Evolutionary conservation across 1,139 yeast genomes (phyloP).

Genomic region (Suhomyces taliae): DNA sequence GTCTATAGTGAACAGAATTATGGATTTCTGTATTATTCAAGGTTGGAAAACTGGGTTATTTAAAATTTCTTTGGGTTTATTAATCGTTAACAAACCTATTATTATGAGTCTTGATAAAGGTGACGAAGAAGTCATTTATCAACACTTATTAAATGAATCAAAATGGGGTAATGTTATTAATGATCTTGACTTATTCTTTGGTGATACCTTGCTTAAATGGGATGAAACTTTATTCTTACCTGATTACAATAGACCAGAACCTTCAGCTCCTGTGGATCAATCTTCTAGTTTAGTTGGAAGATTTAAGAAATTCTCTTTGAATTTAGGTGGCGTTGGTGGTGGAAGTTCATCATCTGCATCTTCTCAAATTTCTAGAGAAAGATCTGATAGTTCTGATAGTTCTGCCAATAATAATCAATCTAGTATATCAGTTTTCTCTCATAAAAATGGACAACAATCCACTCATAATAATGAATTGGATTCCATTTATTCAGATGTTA

Average conservation of each 20-base stretch:
- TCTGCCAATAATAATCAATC: constrained; percentile 17
- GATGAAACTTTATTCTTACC: constrained; percentile 31
- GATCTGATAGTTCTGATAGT: constrained; percentile 15
- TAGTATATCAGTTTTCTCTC: constrained; percentile 23
- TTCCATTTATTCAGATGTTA: constrained; percentile 33
- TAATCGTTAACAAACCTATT: constrained; percentile 52
- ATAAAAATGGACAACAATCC: constrained; percentile 1
- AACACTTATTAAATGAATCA: constrained; percentile 57
- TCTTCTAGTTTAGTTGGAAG: constrained; percentile 15
- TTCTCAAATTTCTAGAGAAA: constrained; percentile 11
- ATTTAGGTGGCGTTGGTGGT: constrained; percentile 10
- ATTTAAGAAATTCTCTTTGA: constrained; percentile 17
- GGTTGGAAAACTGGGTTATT: constrained; percentile 67
- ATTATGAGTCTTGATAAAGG: constrained; percentile 47
- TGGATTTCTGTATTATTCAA: constrained; percentile 60
- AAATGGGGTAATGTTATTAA: constrained; percentile 53
- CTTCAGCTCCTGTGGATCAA: constrained; percentile 1
- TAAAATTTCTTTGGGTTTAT: constrained; percentile 58
- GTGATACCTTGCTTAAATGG: constrained; percentile 39
- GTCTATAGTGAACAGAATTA: constrained; percentile 48
- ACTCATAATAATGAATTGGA: constrained; percentile 23
- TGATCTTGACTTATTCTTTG: constrained; percentile 47
- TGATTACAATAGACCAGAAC: background rate
- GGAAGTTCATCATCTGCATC: constrained; percentile 8
- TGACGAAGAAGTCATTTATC: constrained; percentile 63